Evolutionary conservation across 441 rosid species (phyloP), one percentile per base, ranked within the genome.

Genomic region (Euphorbia celastroides): DNA sequence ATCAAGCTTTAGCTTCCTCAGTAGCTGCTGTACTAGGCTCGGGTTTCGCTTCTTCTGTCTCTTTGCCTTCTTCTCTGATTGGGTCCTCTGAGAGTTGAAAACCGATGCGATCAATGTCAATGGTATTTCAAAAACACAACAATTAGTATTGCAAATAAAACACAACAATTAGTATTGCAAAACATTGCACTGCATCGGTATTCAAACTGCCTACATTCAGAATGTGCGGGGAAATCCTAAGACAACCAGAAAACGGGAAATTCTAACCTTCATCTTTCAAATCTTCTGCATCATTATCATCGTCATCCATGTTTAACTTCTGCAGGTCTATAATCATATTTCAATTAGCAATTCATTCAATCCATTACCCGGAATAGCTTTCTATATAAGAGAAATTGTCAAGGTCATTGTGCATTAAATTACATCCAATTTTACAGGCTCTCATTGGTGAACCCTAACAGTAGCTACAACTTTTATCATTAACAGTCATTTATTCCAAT

Each of bases 271-370:
- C 50, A 20, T 50, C 25, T n/a, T 50, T 50, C 11, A 19, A 41
- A 7, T 57, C 56, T 1, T 67, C 70, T 36, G 16, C 23, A 9
- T 57, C 64, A 57, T 27, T 57, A 44, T 44, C 64, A 36, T 46
- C 64, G 20, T 55, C 64, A 44, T 57, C 70, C 70, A 67, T 67
- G 57, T 67, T 46, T 67, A 58, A 57, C 31, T 67, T 67, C 70
- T 58, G 70, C 70, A 58, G 13, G 9, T 22, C 9, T 58, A 42
- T 57, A 26, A 28, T 36, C 13, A 65, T 27, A 34, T 67, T 57
- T 44, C 32, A 54, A 58, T 67, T 17, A 58, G 57, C 48, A 44
- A 42, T 12, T 19, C 14, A 7, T n/a, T 9, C 6, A 31, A 50
- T 64, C 32, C 42, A 54, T 23, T 25, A 16, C 22, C 54, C n/a